A percentile compares a stretch with the other conserved stretches of the same genome.
Conservation (phyloP, 2,329 filamentous ascomycete genomes). For the Hirsutella thompsonii region DNA sequence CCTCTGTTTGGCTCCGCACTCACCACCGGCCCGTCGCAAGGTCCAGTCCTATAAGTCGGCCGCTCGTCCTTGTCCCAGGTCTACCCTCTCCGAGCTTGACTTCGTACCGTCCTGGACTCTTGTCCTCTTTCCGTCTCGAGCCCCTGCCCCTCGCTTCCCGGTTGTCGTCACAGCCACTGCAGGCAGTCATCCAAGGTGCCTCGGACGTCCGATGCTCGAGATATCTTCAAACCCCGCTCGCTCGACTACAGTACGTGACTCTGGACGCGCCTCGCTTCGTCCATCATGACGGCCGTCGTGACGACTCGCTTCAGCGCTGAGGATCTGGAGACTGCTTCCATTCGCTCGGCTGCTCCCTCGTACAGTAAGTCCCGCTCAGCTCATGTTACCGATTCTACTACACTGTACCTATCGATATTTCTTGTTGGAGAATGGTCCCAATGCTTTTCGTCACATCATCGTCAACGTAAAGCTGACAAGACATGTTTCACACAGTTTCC, state of each 20-base stretch:
- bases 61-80: background rate
- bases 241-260: conserved; percentile 3
- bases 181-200: background rate
- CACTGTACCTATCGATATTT: no score
- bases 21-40: background rate
- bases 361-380: conserved; percentile 36
- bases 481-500: conserved; percentile 32
- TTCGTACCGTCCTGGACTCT: background rate
- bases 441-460: no score
- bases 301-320: conserved; percentile 27
- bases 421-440: no score
- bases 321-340: conserved; percentile 55
- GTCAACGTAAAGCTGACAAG: background rate
- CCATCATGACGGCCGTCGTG: conserved; percentile 18
- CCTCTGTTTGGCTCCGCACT: background rate
- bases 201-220: conserved; percentile 3
- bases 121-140: background rate
- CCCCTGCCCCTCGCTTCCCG: background rate
- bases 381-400: no score
- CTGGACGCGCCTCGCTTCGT: conserved; percentile 1
- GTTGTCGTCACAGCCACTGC: background rate
- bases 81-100: background rate
- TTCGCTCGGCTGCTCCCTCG: conserved; percentile 55
- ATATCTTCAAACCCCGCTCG: conserved; percentile 4
- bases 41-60: background rate